phyloP scores from a whole-genome alignment of 495 filamentous ascomycete genomes.

The Pseudoneurospora amorphoporcata region DNA sequence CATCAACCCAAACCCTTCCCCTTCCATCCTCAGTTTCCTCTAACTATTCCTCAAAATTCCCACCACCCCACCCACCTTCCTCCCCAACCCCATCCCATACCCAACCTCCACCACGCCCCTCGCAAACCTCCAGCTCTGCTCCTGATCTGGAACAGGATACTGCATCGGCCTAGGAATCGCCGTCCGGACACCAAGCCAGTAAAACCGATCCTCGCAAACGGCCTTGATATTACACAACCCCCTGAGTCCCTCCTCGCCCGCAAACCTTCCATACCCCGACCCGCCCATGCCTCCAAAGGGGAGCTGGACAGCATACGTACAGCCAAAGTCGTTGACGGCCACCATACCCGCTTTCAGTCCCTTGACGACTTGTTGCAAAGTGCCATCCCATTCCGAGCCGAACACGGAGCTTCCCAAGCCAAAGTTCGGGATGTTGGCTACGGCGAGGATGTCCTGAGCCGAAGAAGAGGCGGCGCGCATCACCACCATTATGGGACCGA shows the following conservation, averaged over 20 bases:
- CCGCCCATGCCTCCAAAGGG: conserved; percentile 85
- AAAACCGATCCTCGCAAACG: conserved; percentile 66
- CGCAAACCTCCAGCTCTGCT: conserved; percentile 45
- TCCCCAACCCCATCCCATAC: conserved; percentile 32
- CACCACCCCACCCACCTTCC: conserved; percentile 29
- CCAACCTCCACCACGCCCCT: conserved; percentile 45
- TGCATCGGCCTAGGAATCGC: conserved; percentile 66
- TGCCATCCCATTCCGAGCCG: conserved; percentile 43
- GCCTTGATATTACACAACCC: conserved; percentile 78
- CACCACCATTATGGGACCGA: conserved; percentile 79
- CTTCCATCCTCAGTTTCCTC: too few relatives aligned
- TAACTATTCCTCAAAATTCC: conserved; percentile 33
- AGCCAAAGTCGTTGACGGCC: conserved; percentile 86
- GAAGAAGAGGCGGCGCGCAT: conserved; percentile 51
- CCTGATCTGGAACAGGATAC: conserved; percentile 60
- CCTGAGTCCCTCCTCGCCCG: conserved; percentile 78
- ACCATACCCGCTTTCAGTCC: conserved; percentile 80
- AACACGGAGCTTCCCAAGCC: conserved; percentile 79
- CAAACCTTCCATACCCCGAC: conserved; percentile 89
- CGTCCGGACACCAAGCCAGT: conserved; percentile 52
- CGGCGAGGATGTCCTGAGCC: conserved; percentile 49
- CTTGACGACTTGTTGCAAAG: conserved; percentile 40
- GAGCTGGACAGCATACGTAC: conserved; percentile 82
- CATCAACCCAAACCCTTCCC: not conserved
- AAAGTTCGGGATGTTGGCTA: conserved; percentile 70